These are phyloP conservation scores for Eucalyptus curtisii DNA, from an alignment of 345 rosid species.

Conservation along the genomic window DNA sequence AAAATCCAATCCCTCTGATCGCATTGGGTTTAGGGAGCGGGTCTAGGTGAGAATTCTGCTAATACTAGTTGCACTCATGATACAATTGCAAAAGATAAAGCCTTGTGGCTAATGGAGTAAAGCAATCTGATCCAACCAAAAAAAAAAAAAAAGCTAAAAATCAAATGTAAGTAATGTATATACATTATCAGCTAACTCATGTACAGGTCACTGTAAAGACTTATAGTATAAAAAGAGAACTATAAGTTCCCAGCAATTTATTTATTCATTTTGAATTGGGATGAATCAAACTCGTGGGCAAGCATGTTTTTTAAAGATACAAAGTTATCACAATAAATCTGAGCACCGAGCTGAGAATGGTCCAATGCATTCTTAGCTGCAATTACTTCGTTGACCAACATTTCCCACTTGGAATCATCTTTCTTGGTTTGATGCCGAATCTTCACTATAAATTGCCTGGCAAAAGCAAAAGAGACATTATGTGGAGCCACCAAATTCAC, in stretches of 20 bases:
- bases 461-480: neutral
- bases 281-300: too few relatives aligned
- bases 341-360: constrained; percentile 25
- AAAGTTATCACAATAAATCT: constrained; percentile 9
- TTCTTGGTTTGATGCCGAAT: constrained; percentile 51
- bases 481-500: too few relatives aligned
- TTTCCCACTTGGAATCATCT: constrained; percentile 57
- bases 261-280: too few relatives aligned
- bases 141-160: neutral
- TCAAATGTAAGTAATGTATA: neutral
- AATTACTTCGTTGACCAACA: constrained; percentile 54
- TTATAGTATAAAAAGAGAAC: neutral
- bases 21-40: neutral
- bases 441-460: constrained; percentile 42
- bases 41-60: neutral
- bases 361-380: constrained; percentile 43
- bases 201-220: neutral
- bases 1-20: neutral
- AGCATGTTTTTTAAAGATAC: too few relatives aligned
- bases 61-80: neutral
- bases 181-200: neutral
- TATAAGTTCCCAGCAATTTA: neutral
- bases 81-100: neutral
- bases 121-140: neutral
- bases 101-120: neutral